Percentiles rank a stretch among this genome's conserved stretches.
Conservation (phyloP, 2,329 filamentous ascomycete genomes). For the Penicillium sp. region DNA sequence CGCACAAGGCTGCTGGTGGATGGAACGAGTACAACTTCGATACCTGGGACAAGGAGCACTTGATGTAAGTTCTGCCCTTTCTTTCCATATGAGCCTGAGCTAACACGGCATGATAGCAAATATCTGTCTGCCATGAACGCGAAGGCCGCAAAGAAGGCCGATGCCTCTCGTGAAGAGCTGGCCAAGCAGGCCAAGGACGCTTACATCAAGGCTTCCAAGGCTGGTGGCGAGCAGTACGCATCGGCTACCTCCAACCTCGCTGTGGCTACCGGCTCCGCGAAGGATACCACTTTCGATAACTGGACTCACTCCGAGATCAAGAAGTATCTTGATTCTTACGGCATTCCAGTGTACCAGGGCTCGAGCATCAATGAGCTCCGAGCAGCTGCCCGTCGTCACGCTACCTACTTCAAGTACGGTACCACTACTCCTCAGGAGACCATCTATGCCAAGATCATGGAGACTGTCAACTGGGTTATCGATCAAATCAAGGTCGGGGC, state of each 20-base stretch:
- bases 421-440: conserved; percentile 65
- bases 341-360: conserved; percentile 66
- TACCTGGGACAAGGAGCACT: conserved; percentile 68
- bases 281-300: conserved; percentile 65
- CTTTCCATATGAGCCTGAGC: not conserved
- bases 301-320: conserved; percentile 74
- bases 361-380: conserved; percentile 67
- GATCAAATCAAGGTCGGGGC: conserved; percentile 51
- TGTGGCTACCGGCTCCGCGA: conserved; percentile 63
- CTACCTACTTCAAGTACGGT: conserved; percentile 74
- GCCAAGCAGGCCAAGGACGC: conserved; percentile 54
- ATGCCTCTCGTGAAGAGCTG: conserved; percentile 70
- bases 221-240: conserved; percentile 50
- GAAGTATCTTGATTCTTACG: conserved; percentile 75
- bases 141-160: conserved; percentile 61
- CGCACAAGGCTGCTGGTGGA: conserved; percentile 66
- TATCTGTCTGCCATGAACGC: conserved; percentile 50
- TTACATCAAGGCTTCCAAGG: conserved; percentile 48
- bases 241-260: conserved; percentile 70
- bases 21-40: conserved; percentile 78
- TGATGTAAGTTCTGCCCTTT: conserved; percentile 50
- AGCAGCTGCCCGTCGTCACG: conserved; percentile 68
- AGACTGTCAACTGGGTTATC: conserved; percentile 47
- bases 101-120: conserved; percentile 34
- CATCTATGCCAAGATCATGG: conserved; percentile 61